These are phyloP conservation scores for Cladophialophora immunda DNA, from an alignment of 2,329 filamentous ascomycete species.

Conservation along the genomic window DNA sequence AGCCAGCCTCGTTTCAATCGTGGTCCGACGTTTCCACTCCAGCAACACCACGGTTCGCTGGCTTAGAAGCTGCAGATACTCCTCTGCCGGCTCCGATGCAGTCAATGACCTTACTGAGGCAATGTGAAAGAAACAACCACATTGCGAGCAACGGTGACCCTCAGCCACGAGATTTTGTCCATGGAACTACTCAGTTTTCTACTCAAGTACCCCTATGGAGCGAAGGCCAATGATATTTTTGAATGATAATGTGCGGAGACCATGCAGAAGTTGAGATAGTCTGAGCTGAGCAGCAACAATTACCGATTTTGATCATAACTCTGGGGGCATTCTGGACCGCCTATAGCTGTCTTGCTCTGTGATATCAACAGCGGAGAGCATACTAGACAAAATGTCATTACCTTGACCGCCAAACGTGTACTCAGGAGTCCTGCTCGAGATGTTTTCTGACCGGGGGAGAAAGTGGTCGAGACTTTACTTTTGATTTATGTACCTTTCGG, in stretches of 20 bases:
- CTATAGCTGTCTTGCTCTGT: not conserved
- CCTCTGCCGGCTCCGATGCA: not conserved
- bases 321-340: not conserved
- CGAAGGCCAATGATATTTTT: not conserved
- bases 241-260: not conserved
- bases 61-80: not conserved
- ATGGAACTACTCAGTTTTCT: not conserved
- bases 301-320: not conserved
- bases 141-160: not conserved
- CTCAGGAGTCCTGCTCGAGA: not conserved
- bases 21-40: not conserved
- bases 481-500: not conserved
- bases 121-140: not conserved
- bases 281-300: not conserved
- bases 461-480: not conserved
- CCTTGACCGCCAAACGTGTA: not conserved
- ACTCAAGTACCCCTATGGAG: slow-evolving; percentile 1
- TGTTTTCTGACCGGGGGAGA: not conserved
- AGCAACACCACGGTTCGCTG: not conserved
- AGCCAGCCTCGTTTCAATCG: not conserved
- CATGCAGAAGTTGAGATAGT: not conserved
- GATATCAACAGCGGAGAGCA: too few species aligned
- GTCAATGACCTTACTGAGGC: not conserved
- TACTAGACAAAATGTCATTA: too few species aligned
- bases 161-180: not conserved